Base-by-base conservation (phyloP, 768 basidiomycete species). In the Suillus clintonianus region DNA sequence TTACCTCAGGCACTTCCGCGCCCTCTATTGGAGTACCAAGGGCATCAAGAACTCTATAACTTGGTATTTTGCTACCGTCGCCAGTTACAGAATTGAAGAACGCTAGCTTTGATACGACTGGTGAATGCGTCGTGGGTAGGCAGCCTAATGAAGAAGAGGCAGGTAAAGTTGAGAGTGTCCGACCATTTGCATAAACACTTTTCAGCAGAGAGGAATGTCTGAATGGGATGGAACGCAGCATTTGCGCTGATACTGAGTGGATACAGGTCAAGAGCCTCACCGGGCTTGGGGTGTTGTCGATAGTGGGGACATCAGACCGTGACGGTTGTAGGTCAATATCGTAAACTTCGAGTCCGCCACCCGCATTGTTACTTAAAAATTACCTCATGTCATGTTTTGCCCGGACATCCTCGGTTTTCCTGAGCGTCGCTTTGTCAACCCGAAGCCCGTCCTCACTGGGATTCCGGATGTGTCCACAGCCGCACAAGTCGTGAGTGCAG, bases 41-140 rank as follows among this genome's bases (percentile, higher is more conserved):
- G 32, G 92, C 89, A 76, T 95, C 95, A 34, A 98, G 77, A 1
- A 97, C 84, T 57, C 95, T 84, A 77, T 89, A 97, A 5, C 93
- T 92, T 5, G 95, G 93, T 68, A 97, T 94, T 68, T 84, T 84
- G 22, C 81, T 80, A 17, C 83, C 80, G 47, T 82, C 83, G 11
- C 79, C 80, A 37, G 84, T 85, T 36, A 94, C 86, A 0, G 91
- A 85, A 74, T 94, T 94, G 80, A 94, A 89, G 80, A 94, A 95
- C 57, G 87, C 77, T 42, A 92, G 84, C 60, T 83, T 85, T 15
- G 91, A 74, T 5, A 88, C 86, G 47, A 93, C 84, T 27, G 89
- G 87, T 0, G 89, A 89, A 13, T 72, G 75, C 1, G 81, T 79
- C 27, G 76, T 74, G 6, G 83, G 82, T 19, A 85, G 69, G 42